phyloP scores from a whole-genome alignment of 352 stramenopile species.

The Globisporangium rhizosaccharum region DNA sequence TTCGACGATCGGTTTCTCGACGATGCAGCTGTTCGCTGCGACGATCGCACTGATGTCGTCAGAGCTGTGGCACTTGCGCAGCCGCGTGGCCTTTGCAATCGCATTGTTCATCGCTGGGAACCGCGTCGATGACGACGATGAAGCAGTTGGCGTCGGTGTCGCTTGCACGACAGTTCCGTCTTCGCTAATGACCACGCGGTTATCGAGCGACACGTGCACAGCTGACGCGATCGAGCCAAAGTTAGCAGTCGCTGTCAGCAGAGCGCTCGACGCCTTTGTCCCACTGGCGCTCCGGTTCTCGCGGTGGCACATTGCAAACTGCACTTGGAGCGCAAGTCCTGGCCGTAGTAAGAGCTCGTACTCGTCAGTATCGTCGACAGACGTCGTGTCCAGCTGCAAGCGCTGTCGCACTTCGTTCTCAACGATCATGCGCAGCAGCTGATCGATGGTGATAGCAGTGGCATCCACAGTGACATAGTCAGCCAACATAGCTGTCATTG shows the following conservation, averaged over 20 bases:
- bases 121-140: not conserved
- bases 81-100: not conserved
- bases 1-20: conserved; percentile 36
- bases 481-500: not conserved
- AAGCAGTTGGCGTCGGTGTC: not conserved
- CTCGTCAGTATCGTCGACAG: conserved; percentile 21
- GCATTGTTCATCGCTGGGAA: not conserved
- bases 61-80: conserved; percentile 56
- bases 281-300: conserved; percentile 26
- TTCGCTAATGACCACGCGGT: conserved; percentile 41
- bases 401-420: conserved; percentile 55
- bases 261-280: not conserved
- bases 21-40: conserved; percentile 10
- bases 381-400: conserved; percentile 1
- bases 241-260: conserved; percentile 6
- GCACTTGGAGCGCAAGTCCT: conserved; percentile 38
- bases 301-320: conserved; percentile 53
- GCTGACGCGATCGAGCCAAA: conserved; percentile 36
- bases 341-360: conserved; percentile 60
- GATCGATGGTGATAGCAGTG: not conserved
- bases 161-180: conserved; percentile 17
- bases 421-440: conserved; percentile 64
- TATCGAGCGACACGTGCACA: conserved; percentile 24
- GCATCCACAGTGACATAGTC: not conserved
- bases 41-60: conserved; percentile 42